A percentile compares a stretch with the other conserved stretches of the same genome.
Evolutionary conservation across 345 rosid genomes (phyloP).

Genomic region (Reutealis trisperma): DNA sequence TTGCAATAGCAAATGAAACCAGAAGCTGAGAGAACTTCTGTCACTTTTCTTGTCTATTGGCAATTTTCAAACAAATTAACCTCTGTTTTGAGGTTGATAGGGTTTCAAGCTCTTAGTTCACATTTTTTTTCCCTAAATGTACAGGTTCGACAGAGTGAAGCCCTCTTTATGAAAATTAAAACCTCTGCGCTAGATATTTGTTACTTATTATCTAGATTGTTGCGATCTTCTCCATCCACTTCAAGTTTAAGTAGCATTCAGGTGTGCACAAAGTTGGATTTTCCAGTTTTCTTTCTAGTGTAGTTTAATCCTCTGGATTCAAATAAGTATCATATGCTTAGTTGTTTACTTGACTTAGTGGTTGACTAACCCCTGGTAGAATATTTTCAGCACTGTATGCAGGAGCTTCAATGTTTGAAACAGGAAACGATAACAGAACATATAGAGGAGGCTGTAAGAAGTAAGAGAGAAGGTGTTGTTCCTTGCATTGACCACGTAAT

Average conservation of each 20-base stretch:
- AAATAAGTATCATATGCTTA: not conserved
- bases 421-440: conserved; percentile 46
- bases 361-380: conserved; percentile 31
- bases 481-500: conserved; percentile 49
- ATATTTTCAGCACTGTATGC: conserved; percentile 57
- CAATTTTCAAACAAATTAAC: not conserved
- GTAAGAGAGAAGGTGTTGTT: conserved; percentile 47
- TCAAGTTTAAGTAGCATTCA: conserved; percentile 52
- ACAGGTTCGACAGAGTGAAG: conserved; percentile 66
- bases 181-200: conserved; percentile 65
- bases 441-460: conserved; percentile 52
- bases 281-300: conserved; percentile 3
- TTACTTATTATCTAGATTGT: conserved; percentile 44
- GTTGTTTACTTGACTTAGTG: conserved; percentile 15
- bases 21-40: not conserved
- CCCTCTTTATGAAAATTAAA: conserved; percentile 54
- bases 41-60: not conserved
- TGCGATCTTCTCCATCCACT: conserved; percentile 47
- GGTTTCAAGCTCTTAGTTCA: not conserved
- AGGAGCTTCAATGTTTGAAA: conserved; percentile 56
- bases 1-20: not conserved
- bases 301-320: conserved; percentile 16
- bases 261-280: conserved; percentile 43
- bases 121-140: conserved; percentile 8
- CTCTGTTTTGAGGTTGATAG: not conserved